Evolutionary conservation across 2,329 filamentous ascomycete genomes (phyloP), one percentile per base, ranked within the genome.

Genomic region (Colletotrichum ledebouriae): DNA sequence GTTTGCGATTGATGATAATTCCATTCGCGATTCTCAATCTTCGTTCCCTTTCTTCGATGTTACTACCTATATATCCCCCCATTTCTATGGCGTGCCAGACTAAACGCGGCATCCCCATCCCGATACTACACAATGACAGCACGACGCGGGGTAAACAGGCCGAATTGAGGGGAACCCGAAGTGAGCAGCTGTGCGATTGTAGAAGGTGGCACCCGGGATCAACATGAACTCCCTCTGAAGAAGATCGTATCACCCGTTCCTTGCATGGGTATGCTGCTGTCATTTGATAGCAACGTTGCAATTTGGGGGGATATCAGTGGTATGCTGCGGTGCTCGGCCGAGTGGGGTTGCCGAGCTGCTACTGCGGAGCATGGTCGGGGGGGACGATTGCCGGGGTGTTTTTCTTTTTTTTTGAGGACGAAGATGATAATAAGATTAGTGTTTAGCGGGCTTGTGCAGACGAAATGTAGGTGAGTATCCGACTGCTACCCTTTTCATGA

Each of bases 281-380:
- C 12, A 13, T 2, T 6, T 20, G 58, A 60, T 60, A 60, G 58
- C 58, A 60, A 60, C 58, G 58, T 60, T 60, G 58, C 58, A 60
- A 20, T 60, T 49, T 34, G 29, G 25, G 3, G 3, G 29, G 29
- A 25, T 52, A 33, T 11, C 10, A 17, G n/a, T 13, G 49, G 5
- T n/a, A 4, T 37, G 29, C 29, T 7, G 6, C 17, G 49, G 5
- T 50, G 4, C 13, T 50, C 49, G 49, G 49, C 29, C 17, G 29
- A 11, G 49, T 52, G 49, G 49, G 49, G 49, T 37, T 37, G 49
- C 49, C 29, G 49, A 52, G 49, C 29, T 52, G 15, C 49, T 34
- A 37, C 49, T 52, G 49, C 49, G 49, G 49, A 52, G 49, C 29
- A 37, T 2, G 49, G 12, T n/a, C 3, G 49, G 25, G 49, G 29